Evolutionary conservation across 768 basidiomycete genomes (phyloP).

Genomic region (Pisolithus sp.): DNA sequence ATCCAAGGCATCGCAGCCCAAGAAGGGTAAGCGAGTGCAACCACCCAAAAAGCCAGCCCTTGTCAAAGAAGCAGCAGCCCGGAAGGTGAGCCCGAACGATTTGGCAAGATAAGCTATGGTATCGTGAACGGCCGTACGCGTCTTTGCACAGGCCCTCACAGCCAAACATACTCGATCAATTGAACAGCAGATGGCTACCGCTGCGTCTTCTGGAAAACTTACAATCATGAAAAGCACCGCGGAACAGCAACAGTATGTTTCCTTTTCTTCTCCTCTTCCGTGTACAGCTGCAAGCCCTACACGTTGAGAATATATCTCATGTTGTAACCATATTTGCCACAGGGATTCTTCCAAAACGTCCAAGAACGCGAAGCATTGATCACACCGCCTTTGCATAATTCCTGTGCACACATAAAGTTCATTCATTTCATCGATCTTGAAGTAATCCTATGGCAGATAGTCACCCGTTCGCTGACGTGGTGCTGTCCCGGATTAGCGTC

Average conservation of each 20-base stretch:
- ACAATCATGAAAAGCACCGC: constrained; percentile 81
- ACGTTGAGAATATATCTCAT: constrained; percentile 2
- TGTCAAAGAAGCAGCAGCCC: constrained; percentile 70
- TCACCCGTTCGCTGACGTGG: neutral
- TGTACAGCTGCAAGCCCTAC: neutral
- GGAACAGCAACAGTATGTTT: constrained; percentile 16
- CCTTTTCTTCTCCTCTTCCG: neutral
- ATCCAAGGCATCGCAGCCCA: constrained; percentile 62
- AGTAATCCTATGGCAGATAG: neutral
- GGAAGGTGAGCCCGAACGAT: constrained; percentile 47
- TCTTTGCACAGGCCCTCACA: constrained; percentile 55
- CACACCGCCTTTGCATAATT: neutral
- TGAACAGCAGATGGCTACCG: constrained; percentile 84
- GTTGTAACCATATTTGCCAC: neutral
- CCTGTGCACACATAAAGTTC: neutral
- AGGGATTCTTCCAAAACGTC: constrained; percentile 17
- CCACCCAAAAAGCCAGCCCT: constrained; percentile 76
- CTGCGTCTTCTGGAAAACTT: constrained; percentile 83
- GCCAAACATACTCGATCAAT: constrained; percentile 91
- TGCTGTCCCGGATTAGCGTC: neutral
- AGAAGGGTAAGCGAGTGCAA: constrained; percentile 73
- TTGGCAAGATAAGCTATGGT: neutral
- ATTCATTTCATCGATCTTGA: neutral
- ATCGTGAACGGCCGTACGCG: too few relatives aligned
- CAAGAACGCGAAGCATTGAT: constrained; percentile 17